phyloP scores from a whole-genome alignment of 352 stramenopile species.

The Globisporangium paroecandrum region DNA sequence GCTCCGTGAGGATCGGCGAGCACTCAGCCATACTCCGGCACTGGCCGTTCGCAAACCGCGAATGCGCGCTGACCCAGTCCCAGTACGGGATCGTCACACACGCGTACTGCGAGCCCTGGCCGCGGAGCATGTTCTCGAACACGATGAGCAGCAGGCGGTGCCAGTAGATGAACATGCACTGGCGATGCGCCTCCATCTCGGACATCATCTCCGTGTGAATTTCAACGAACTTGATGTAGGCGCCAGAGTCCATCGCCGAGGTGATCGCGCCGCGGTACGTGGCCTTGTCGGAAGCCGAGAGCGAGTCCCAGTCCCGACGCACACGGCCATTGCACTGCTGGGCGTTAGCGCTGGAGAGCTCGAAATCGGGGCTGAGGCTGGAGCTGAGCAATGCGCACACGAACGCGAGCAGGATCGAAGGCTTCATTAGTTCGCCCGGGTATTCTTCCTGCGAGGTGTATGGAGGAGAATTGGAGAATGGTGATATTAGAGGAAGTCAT shows the following conservation, averaged over 20 bases:
- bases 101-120: slow-evolving; percentile 26
- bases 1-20: slow-evolving; percentile 30
- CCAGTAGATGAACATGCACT: slow-evolving; percentile 53
- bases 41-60: slow-evolving; percentile 2
- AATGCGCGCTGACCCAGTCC: slow-evolving; percentile 25
- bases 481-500: background rate
- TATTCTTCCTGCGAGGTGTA: background rate
- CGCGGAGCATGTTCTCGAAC: slow-evolving; percentile 57
- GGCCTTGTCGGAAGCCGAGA: slow-evolving; percentile 26
- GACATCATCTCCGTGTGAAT: slow-evolving; percentile 8
- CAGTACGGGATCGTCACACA: slow-evolving; percentile 44
- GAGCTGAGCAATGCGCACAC: slow-evolving; percentile 1
- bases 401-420: slow-evolving; percentile 1
- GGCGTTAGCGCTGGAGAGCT: background rate
- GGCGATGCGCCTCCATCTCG: slow-evolving; percentile 29
- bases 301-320: slow-evolving; percentile 30
- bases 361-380: background rate
- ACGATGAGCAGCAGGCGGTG: slow-evolving; percentile 43
- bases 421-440: background rate
- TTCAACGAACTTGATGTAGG: slow-evolving; percentile 20
- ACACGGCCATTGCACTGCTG: slow-evolving; percentile 24
- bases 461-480: slow-evolving; percentile 6
- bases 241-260: slow-evolving; percentile 24
- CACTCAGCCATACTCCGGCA: slow-evolving; percentile 1
- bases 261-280: slow-evolving; percentile 28